Evolutionary conservation across 345 rosid genomes (phyloP).

Genomic region (Rhodamnia rubescens): DNA sequence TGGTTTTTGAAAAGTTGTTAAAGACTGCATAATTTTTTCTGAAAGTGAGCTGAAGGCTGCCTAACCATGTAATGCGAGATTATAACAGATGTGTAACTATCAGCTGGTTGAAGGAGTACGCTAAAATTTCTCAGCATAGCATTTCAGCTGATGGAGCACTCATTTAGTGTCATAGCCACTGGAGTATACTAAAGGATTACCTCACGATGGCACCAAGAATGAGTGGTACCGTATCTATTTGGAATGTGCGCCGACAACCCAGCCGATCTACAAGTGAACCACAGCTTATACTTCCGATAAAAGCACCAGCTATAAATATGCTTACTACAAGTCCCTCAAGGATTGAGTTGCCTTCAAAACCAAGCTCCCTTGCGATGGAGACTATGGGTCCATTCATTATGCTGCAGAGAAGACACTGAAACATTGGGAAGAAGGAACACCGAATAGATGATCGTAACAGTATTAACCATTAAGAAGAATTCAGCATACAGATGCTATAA

Average conservation of each 20-base stretch:
- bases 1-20: not conserved
- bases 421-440: not conserved
- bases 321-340: constrained; percentile 79
- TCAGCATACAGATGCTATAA: not conserved
- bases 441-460: not conserved
- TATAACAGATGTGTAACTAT: not conserved
- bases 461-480: not conserved
- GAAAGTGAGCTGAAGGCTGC: not conserved
- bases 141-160: not conserved
- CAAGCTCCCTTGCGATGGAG: constrained; percentile 64
- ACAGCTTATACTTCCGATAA: constrained; percentile 55
- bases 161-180: not conserved
- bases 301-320: constrained; percentile 74
- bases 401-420: constrained; percentile 19
- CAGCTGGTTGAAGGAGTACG: not conserved
- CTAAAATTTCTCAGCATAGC: not conserved
- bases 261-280: constrained; percentile 52
- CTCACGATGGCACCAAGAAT: constrained; percentile 61
- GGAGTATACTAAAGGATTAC: constrained; percentile 10
- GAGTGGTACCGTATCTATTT: constrained; percentile 42
- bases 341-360: constrained; percentile 57
- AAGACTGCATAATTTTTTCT: not conserved
- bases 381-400: constrained; percentile 80
- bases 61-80: not conserved
- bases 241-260: constrained; percentile 64